phyloP scores from a whole-genome alignment of 2,329 filamentous ascomycete genomes.

The Sclerotinia glacialis region DNA sequence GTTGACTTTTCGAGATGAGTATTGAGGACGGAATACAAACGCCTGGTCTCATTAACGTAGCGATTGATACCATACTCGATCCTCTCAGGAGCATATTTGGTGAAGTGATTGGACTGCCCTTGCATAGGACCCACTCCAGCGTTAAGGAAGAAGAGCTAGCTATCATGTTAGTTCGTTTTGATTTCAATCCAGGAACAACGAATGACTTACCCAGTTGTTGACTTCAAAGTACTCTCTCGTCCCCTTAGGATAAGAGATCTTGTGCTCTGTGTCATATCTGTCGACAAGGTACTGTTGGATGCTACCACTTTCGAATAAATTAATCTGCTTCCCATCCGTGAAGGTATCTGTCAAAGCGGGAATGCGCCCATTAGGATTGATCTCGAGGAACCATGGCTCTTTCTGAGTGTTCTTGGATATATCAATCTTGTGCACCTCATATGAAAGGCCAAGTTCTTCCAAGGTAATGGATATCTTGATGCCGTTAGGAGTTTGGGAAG shows the following conservation, averaged over 20 bases:
- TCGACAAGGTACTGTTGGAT: constrained; percentile 84
- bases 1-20: constrained; percentile 59
- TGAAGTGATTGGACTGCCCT: constrained; percentile 80
- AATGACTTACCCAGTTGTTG: constrained; percentile 65
- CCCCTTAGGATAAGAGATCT: constrained; percentile 73
- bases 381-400: constrained; percentile 81
- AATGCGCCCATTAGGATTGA: constrained; percentile 92
- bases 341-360: constrained; percentile 81
- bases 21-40: constrained; percentile 76
- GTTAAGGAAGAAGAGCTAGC: constrained; percentile 66
- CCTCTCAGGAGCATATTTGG: constrained; percentile 74
- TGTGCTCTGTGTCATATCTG: constrained; percentile 76
- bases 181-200: neutral
- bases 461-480: constrained; percentile 85
- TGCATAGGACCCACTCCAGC: constrained; percentile 81
- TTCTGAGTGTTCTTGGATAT: constrained; percentile 76
- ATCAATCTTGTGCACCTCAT: constrained; percentile 71
- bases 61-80: constrained; percentile 81
- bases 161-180: constrained; percentile 9
- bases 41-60: constrained; percentile 79
- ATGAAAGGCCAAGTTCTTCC: constrained; percentile 80
- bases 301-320: constrained; percentile 77
- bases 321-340: constrained; percentile 68
- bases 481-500: constrained; percentile 79
- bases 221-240: constrained; percentile 74